Conservation (phyloP, 257 asterid genomes). For the Gentiana dahurica region DNA sequence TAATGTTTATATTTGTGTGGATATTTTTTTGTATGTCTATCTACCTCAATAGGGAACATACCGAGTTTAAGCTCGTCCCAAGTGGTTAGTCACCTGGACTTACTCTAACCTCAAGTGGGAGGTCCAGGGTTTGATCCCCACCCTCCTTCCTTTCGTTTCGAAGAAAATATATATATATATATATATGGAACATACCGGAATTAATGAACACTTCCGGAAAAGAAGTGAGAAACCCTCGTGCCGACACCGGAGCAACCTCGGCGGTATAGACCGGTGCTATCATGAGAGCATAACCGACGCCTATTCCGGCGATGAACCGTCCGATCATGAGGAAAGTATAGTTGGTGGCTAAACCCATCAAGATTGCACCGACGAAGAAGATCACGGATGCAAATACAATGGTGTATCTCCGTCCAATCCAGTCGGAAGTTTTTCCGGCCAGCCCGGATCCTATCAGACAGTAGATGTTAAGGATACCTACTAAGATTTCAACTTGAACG, state of each 20-base stretch:
- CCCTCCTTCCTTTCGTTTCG: too few relatives aligned
- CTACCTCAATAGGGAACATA: too few relatives aligned
- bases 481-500: constrained; percentile 44
- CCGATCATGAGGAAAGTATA: constrained; percentile 80
- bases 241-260: constrained; percentile 84
- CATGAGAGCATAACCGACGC: constrained; percentile 92
- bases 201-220: constrained; percentile 94
- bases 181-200: not conserved
- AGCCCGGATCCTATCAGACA: constrained; percentile 75
- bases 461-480: constrained; percentile 59
- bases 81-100: too few relatives aligned
- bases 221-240: constrained; percentile 81
- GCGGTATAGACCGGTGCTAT: constrained; percentile 94
- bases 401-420: constrained; percentile 81
- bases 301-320: constrained; percentile 76
- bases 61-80: too few relatives aligned
- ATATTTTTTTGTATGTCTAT: not conserved
- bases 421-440: constrained; percentile 85
- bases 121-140: too few relatives aligned
- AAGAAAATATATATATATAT: too few relatives aligned
- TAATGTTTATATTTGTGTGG: too few relatives aligned
- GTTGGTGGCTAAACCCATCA: constrained; percentile 83
- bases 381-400: constrained; percentile 69
- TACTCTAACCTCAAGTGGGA: too few relatives aligned
- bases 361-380: constrained; percentile 70